phyloP scores from a whole-genome alignment of 768 basidiomycete genomes.

The Mycena metata region DNA sequence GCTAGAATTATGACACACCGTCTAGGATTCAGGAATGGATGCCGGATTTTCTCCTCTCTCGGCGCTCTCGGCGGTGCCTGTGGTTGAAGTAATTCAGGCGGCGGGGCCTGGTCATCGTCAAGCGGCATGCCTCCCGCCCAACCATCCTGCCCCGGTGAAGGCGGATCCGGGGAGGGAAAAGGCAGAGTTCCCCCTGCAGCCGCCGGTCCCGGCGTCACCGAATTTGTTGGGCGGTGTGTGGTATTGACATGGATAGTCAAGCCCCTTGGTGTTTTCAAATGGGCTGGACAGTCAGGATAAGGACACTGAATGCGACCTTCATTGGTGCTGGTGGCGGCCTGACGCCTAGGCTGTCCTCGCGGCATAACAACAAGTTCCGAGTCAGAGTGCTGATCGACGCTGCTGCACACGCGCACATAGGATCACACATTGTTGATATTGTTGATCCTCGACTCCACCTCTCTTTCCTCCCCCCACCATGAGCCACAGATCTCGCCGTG shows the following conservation, averaged over 20 bases:
- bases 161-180: not conserved
- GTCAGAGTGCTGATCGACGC: too few species aligned
- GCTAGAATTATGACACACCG: not conserved
- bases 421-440: not conserved
- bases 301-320: not conserved
- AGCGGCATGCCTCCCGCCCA: not conserved
- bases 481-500: not conserved
- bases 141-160: not conserved
- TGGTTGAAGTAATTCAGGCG: too few species aligned
- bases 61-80: not conserved
- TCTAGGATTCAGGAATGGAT: conserved; percentile 11
- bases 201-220: not conserved
- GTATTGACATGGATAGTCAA: conserved; percentile 12
- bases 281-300: too few species aligned
- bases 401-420: not conserved
- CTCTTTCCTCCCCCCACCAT: conserved; percentile 11
- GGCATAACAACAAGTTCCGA: not conserved
- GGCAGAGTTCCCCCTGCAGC: not conserved
- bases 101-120: not conserved
- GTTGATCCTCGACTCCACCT: not conserved
- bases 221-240: not conserved
- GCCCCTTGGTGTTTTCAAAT: too few species aligned
- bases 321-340: too few species aligned
- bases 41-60: not conserved
- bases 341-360: not conserved